phyloP scores from a whole-genome alignment of 192 early-diverging fungal species.

The Backusella parvicylindrica region DNA sequence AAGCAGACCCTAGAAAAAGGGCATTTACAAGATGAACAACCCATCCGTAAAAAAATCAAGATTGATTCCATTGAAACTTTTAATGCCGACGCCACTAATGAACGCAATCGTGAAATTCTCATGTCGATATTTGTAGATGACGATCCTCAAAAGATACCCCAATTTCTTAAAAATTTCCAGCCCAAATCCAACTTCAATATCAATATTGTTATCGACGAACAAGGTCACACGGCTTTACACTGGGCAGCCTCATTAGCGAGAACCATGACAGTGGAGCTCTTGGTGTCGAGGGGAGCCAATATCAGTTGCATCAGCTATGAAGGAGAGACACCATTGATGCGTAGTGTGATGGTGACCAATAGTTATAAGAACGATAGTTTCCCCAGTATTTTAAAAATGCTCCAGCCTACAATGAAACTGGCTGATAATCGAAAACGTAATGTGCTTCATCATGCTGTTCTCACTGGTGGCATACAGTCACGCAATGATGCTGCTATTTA shows the following conservation, averaged over 20 bases:
- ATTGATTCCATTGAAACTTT: not conserved
- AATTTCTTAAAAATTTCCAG: constrained; percentile 33
- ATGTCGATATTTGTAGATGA: constrained; percentile 85
- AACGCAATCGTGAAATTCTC: constrained; percentile 69
- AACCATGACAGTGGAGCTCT: constrained; percentile 69
- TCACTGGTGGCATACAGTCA: constrained; percentile 63
- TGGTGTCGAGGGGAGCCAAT: constrained; percentile 75
- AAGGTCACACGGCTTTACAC: constrained; percentile 90
- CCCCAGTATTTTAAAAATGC: constrained; percentile 60
- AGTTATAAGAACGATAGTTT: constrained; percentile 79
- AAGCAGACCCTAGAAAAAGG: not conserved
- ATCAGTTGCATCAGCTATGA: constrained; percentile 61
- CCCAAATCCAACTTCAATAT: constrained; percentile 61
- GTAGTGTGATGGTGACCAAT: constrained; percentile 85
- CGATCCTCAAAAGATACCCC: constrained; percentile 60
- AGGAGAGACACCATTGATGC: constrained; percentile 87
- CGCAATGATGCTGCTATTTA: constrained; percentile 68
- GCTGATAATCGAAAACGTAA: constrained; percentile 74
- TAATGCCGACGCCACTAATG: constrained; percentile 32
- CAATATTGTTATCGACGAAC: constrained; percentile 88
- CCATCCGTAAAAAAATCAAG: constrained; percentile 8
- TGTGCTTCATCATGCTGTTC: constrained; percentile 86
- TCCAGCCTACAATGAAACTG: constrained; percentile 66
- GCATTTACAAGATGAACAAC: not conserved
- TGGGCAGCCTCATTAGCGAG: constrained; percentile 92